Base-by-base conservation (phyloP, 1,139 yeast genomes). In the Wickerhamomyces sp. region DNA sequence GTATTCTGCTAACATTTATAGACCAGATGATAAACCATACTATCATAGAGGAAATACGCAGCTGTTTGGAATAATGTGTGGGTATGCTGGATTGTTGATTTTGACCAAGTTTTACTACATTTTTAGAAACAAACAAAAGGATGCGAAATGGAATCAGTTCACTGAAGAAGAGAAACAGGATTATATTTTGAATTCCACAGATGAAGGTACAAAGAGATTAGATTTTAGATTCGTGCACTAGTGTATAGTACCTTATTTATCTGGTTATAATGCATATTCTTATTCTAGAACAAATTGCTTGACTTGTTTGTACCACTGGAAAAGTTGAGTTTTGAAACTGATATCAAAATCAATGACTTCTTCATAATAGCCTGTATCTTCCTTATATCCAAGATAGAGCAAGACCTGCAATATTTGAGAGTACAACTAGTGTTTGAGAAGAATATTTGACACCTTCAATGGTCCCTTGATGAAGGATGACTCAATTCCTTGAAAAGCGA, bases 1-100 rank as follows among this genome's bases (percentile, higher is more conserved):
- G 45, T 67, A 75, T 10, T 67, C 76, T 3, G 66, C 76, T 13
- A 76, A 79, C 53, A 69, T 81, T 34, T 81, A 81, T 59, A 68
- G 79, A 45, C 59, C 62, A 0, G 73, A 70, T 43, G 88, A 82
- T 57, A 71, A 69, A 27, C 88, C 88, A 1, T 57, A 66, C 33
- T 82, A 81, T 56, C 67, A 67, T 40, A 61, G 74, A 34, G 88
- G 86, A 36, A 79, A 81, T 49, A 48, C 62, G 14, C 68, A 66
- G 37, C 57, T 71, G 27, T 56, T 78, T 44, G 72, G 68, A 15
- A 14, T 37, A 14, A 7, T 23, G 7, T 7, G 11, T 29, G 39
- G 34, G 4, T 37, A 37, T 15, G 13, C 26, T n/a, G 39, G n/a
- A n/a, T 30, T 37, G 34, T 13, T 37, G 7, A n/a, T 7, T 7